Base-by-base conservation (phyloP, 495 filamentous ascomycete species). In the Apiosordaria backusii region DNA sequence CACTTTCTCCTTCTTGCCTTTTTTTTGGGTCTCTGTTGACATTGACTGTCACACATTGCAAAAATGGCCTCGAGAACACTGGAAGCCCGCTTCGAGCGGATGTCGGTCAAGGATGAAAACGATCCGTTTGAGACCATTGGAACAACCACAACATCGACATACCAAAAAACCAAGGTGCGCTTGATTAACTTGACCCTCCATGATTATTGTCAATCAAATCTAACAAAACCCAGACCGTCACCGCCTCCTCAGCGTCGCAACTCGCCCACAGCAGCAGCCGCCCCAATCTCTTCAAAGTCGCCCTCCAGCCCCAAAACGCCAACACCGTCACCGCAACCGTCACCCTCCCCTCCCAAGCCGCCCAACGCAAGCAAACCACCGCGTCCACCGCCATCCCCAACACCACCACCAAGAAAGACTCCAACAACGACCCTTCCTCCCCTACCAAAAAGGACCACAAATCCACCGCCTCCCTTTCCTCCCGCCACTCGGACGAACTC, bases 101-200 rank as follows among this genome's bases (percentile, higher is more conserved):
- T 95, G 75, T 88, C 90, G 19, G 88, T 96, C 45, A 90, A 88
- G 68, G 92, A 93, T 71, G 92, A 94, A 72, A 92, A 91, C 69
- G 89, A 90, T 6, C 78, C 77, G 19, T 61, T 61, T 61, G 59
- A 61, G 27, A 61, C 59, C 13, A 61, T 61, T 61, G 59, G 59
- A 16, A 45, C 53, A 75, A 77, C 45, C 80, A 83, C 67, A 80
- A 75, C 55, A 78, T 73, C 35, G 79, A 81, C 16, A 55, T 73
- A 27, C 87, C 87, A 69, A 54, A 94, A 92, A 76, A 77, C 85
- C 25, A 94, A 93, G 86, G 90, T 92, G 78, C 35, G 63, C 52
- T 45, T 61, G 18, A 60, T 4, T 4, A 26, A 7, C 7, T 25
- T n/a, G 4, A n/a, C n/a, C n/a, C n/a, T n/a, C n/a, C 59, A 19